Conservation (phyloP, 331 rosid species). For the Erythrophleum ivorense region DNA sequence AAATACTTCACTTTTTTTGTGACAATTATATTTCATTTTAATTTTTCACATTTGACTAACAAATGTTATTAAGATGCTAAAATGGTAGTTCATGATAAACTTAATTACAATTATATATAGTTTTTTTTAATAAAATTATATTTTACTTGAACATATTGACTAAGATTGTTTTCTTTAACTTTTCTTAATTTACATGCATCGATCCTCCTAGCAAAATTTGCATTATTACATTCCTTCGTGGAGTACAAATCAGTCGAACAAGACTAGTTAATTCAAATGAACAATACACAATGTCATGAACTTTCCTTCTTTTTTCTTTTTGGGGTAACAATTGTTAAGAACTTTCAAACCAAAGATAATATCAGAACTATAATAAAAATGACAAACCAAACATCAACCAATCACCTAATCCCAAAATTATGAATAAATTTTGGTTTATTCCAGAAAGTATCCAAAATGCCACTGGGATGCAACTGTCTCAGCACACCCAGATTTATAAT, state of each 20-base stretch:
- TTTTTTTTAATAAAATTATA: too few species aligned
- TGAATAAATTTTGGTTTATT: slow-evolving; percentile 19
- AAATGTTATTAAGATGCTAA: too few species aligned
- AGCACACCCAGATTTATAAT: slow-evolving; percentile 29
- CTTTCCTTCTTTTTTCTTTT: too few species aligned
- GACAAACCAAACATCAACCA: background rate
- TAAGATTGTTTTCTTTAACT: too few species aligned
- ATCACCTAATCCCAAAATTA: background rate
- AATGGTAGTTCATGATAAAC: too few species aligned
- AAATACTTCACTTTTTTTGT: too few species aligned
- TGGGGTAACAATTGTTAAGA: background rate
- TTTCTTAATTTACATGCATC: too few species aligned
- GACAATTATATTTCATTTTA: too few species aligned
- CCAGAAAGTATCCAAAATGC: slow-evolving; percentile 15
- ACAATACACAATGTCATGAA: too few species aligned
- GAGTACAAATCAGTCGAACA: background rate
- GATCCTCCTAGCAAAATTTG: background rate
- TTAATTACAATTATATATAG: too few species aligned
- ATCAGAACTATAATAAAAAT: background rate
- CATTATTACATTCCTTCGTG: background rate
- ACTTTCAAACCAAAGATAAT: background rate
- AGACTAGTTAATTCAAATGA: background rate
- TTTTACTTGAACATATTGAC: too few species aligned
- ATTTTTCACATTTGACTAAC: too few species aligned
- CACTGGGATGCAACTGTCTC: slow-evolving; percentile 9